Conservation (phyloP, 495 filamentous ascomycete genomes). For the Oidiodendron maius region DNA sequence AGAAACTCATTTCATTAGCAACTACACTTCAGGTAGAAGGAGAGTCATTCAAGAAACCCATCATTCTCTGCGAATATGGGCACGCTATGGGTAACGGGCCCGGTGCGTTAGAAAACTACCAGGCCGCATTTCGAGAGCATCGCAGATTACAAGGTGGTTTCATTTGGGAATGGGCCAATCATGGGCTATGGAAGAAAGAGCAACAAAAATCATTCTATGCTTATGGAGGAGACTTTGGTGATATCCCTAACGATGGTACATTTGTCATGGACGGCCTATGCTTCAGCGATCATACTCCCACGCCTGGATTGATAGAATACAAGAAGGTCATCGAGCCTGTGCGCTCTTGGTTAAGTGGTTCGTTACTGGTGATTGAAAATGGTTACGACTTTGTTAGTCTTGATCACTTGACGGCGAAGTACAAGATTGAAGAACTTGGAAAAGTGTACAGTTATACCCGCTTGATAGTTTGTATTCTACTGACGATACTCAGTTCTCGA, state of each 20-base stretch:
- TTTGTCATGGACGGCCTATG: slow-evolving; percentile 66
- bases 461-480: no score
- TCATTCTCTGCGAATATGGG: slow-evolving; percentile 63
- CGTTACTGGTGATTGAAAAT: slow-evolving; percentile 35
- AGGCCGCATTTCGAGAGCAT: slow-evolving; percentile 50
- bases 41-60: slow-evolving; percentile 43
- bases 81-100: slow-evolving; percentile 74
- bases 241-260: slow-evolving; percentile 56
- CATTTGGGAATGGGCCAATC: slow-evolving; percentile 72
- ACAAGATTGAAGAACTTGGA: neutral
- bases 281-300: slow-evolving; percentile 40
- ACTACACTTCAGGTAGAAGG: slow-evolving; percentile 18
- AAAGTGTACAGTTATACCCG: neutral
- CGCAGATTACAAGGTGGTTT: slow-evolving; percentile 61
- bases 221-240: slow-evolving; percentile 65
- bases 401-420: slow-evolving; percentile 33
- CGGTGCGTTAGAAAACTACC: slow-evolving; percentile 59
- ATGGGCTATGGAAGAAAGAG: slow-evolving; percentile 51
- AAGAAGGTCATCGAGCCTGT: slow-evolving; percentile 57
- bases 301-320: slow-evolving; percentile 53
- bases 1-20: slow-evolving; percentile 22
- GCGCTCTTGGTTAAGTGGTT: slow-evolving; percentile 22
- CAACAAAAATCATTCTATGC: slow-evolving; percentile 51
- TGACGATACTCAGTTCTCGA: neutral
- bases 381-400: slow-evolving; percentile 46